Evolutionary conservation across 2,329 filamentous ascomycete species (phyloP), one percentile per base, ranked within the genome.

Genomic region (Paraphaeosphaeria sporulosa): DNA sequence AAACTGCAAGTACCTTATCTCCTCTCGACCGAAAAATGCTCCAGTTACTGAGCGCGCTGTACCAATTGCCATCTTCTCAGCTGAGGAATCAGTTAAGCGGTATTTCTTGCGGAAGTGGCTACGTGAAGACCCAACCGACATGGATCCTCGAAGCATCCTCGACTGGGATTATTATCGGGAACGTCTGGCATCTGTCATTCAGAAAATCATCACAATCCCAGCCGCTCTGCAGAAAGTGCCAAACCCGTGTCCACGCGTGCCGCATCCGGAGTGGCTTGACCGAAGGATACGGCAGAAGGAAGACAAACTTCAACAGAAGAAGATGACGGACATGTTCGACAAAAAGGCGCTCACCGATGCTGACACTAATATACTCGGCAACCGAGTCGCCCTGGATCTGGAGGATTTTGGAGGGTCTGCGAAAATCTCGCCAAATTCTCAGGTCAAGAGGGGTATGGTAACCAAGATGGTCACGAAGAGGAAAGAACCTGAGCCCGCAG

Each of bases 1-100:
- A 69, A 99, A 99, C 82, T 99, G 95, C 89, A 98, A 98, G 80
- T 99, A 98, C 78, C 97, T 99, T 76, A 97, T 99, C 72, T 97
- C 94, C 54, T 86, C 93, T 15, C 88, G 86, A 64, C 95, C 95
- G 4, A 91, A 89, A 72, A 92, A 92, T 72, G 92, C 94, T 0
- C 94, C 95, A 1, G 94, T 99, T 62, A 99, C 95, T 0, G 96
- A 99, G 67, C 87, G 95, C 70, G 95, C 95, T 23, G 87, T 99
- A 60, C 95, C 95, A 0, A 93, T 99, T 5, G 93, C 95, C 21
- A 99, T 99, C 63, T 98, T 99, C 78, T 97, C 95, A 0, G 93
- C 95, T 0, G 94, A 98, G 58, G 89, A 94, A 58, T 86, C 87
- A 6, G 90, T 96, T 59, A 98, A 97, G 80, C 87, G 92, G 52